These are phyloP conservation scores for Daldinia vernicosa DNA, from an alignment of 495 filamentous ascomycete genomes.

Conservation along the genomic window DNA sequence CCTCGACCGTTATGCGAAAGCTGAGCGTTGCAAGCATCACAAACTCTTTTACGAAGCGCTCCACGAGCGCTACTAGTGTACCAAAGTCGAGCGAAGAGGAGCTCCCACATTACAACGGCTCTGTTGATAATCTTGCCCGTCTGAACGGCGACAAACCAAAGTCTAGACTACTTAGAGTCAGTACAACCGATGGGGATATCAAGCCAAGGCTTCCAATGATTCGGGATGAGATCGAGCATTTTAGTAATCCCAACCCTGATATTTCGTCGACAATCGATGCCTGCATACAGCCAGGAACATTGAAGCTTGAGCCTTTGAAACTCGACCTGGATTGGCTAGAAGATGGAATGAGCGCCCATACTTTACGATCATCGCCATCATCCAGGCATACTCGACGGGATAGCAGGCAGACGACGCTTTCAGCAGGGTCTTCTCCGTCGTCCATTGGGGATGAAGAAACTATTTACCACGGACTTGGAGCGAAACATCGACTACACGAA, in stretches of 20 bases:
- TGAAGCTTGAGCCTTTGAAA: slow-evolving; percentile 35
- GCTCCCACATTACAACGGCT: slow-evolving; percentile 28
- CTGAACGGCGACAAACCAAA: slow-evolving; percentile 34
- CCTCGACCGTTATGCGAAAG: slow-evolving; percentile 83
- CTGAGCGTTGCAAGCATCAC: slow-evolving; percentile 78
- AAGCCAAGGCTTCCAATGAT: slow-evolving; percentile 48
- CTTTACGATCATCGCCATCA: slow-evolving; percentile 29
- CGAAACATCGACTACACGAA: slow-evolving; percentile 34
- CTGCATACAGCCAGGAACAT: slow-evolving; percentile 30
- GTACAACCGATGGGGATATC: slow-evolving; percentile 31
- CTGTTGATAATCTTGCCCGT: slow-evolving; percentile 34
- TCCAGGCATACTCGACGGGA: slow-evolving; percentile 19
- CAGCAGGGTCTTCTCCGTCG: slow-evolving; percentile 39
- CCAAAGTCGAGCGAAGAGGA: slow-evolving; percentile 33
- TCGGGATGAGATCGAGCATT: slow-evolving; percentile 50
- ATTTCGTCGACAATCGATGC: slow-evolving; percentile 16
- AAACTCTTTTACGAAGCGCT: slow-evolving; percentile 69
- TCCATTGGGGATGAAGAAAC: slow-evolving; percentile 45
- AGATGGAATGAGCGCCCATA: slow-evolving; percentile 21
- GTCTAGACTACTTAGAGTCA: slow-evolving; percentile 11
- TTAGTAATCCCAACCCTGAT: slow-evolving; percentile 22
- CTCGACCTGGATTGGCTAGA: slow-evolving; percentile 38
- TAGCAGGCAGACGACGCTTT: slow-evolving; percentile 25
- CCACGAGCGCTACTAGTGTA: slow-evolving; percentile 44
- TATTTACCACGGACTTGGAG: slow-evolving; percentile 33